A percentile compares a stretch with the other conserved stretches of the same genome.
These are phyloP conservation scores for Zygoascus hellenicus DNA, from an alignment of 1,139 yeast species.

Conservation along the genomic window DNA sequence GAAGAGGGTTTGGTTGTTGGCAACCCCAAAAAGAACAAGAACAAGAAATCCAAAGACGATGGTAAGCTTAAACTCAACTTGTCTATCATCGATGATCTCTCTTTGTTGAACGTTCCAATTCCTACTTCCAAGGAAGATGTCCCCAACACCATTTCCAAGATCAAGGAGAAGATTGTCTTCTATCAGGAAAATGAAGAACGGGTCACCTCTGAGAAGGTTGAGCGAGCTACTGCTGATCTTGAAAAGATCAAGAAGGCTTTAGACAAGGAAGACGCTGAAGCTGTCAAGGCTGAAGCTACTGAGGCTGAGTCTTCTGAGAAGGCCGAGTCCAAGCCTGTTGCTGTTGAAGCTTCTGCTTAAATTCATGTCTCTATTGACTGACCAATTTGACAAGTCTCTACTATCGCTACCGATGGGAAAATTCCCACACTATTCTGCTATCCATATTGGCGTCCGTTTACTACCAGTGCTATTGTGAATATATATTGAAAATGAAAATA, in stretches of 20 bases:
- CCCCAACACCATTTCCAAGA: constrained; percentile 55
- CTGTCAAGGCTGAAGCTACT: constrained; percentile 10
- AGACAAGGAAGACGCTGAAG: constrained; percentile 13
- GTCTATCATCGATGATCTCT: constrained; percentile 68
- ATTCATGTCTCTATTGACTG: not conserved
- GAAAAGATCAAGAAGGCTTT: constrained; percentile 44
- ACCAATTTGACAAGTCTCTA: no score
- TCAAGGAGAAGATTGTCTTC: constrained; percentile 68
- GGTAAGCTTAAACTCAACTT: constrained; percentile 72
- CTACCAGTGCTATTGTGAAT: constrained; percentile 5
- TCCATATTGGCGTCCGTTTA: constrained; percentile 3
- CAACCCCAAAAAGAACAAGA: constrained; percentile 43
- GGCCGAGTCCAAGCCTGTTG: not conserved
- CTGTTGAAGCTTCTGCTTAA: not conserved
- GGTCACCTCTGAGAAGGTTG: constrained; percentile 71
- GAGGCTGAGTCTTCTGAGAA: constrained; percentile 8
- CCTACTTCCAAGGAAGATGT: constrained; percentile 78
- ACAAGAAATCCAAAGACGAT: constrained; percentile 35
- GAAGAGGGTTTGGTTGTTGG: constrained; percentile 52
- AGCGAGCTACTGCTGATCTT: constrained; percentile 68
- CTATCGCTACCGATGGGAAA: not conserved
- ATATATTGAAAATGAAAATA: not conserved
- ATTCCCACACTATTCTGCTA: constrained; percentile 2
- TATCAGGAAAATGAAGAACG: constrained; percentile 73
- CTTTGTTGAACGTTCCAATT: constrained; percentile 70